Percentiles rank a stretch among this genome's conserved stretches.
Conservation (phyloP, 108 stramenopile genomes). For the Cyclotella cryptica region DNA sequence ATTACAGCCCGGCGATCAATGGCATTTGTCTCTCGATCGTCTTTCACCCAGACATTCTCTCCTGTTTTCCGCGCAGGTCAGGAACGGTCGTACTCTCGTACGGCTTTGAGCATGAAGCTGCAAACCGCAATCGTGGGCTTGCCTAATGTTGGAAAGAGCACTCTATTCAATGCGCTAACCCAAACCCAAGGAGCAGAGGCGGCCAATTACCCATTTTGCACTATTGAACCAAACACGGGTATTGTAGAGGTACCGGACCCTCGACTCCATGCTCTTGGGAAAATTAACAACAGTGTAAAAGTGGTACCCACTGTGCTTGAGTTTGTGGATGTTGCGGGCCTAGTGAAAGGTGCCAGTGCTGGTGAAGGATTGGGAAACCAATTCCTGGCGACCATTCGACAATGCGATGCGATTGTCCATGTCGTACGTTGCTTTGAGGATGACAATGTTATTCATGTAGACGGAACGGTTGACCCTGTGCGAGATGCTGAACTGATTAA, state of each 20-base stretch:
- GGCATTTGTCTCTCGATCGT: constrained; percentile 41
- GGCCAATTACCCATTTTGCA: constrained; percentile 87
- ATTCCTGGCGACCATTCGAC: constrained; percentile 97
- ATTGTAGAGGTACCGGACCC: constrained; percentile 95
- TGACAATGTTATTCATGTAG: constrained; percentile 98
- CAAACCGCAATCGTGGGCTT: constrained; percentile 96
- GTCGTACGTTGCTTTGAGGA: constrained; percentile 98
- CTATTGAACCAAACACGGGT: constrained; percentile 97
- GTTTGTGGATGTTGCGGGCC: constrained; percentile 99
- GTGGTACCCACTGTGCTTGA: constrained; percentile 93
- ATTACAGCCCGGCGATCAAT: constrained; percentile 25
- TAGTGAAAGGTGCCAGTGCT: constrained; percentile 97
- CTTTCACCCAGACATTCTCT: constrained; percentile 36
- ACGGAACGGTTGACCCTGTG: constrained; percentile 91
- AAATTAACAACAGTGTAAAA: constrained; percentile 88
- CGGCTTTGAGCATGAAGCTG: constrained; percentile 78
- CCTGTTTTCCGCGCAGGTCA: background rate
- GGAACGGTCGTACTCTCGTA: constrained; percentile 37
- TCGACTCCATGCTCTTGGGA: constrained; percentile 70
- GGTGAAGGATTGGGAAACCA: constrained; percentile 99
- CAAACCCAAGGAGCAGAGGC: constrained; percentile 92
- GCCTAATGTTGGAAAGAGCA: constrained; percentile 98
- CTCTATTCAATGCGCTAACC: constrained; percentile 98
- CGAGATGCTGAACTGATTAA: constrained; percentile 98
- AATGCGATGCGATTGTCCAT: constrained; percentile 77